Conservation (phyloP, 2,329 filamentous ascomycete genomes). For the Ceratocystis alfenasii region DNA sequence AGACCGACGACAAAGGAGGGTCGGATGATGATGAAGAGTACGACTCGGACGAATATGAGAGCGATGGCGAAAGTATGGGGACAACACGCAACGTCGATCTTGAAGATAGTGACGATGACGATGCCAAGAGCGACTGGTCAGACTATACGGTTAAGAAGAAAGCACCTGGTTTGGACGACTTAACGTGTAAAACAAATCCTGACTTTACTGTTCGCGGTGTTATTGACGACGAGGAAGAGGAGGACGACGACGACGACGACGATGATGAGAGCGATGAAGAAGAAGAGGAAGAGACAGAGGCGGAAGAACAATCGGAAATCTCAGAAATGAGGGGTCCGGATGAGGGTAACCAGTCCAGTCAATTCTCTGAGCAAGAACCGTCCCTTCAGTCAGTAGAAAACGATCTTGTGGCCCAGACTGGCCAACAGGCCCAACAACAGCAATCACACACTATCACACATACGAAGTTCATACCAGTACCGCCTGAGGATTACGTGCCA, state of each 20-base stretch:
- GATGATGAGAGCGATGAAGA: slow-evolving; percentile 12
- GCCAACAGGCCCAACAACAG: not conserved
- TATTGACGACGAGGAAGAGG: slow-evolving; percentile 29
- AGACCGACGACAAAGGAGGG: slow-evolving; percentile 24
- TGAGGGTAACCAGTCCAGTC: slow-evolving; percentile 28
- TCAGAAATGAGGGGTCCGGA: slow-evolving; percentile 27
- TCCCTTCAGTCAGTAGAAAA: slow-evolving; percentile 9
- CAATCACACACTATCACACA: slow-evolving; percentile 40
- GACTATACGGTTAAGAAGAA: slow-evolving; percentile 60
- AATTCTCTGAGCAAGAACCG: slow-evolving; percentile 18
- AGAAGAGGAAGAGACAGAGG: slow-evolving; percentile 5
- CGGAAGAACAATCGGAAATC: slow-evolving; percentile 30
- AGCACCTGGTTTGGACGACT: slow-evolving; percentile 36
- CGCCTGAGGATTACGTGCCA: slow-evolving; percentile 75
- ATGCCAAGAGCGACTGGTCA: slow-evolving; percentile 68
- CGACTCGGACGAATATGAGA: slow-evolving; percentile 59
- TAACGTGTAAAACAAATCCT: slow-evolving; percentile 34
- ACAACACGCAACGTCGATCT: slow-evolving; percentile 51
- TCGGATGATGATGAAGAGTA: slow-evolving; percentile 27
- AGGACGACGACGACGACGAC: slow-evolving; percentile 28
- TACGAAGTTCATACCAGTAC: slow-evolving; percentile 63
- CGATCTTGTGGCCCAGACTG: not conserved
- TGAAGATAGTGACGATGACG: slow-evolving; percentile 39
- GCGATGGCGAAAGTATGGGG: slow-evolving; percentile 69
- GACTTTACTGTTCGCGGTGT: slow-evolving; percentile 30